These are phyloP conservation scores for Sporothrix globosa DNA, from an alignment of 2,329 filamentous ascomycete genomes.

Conservation along the genomic window DNA sequence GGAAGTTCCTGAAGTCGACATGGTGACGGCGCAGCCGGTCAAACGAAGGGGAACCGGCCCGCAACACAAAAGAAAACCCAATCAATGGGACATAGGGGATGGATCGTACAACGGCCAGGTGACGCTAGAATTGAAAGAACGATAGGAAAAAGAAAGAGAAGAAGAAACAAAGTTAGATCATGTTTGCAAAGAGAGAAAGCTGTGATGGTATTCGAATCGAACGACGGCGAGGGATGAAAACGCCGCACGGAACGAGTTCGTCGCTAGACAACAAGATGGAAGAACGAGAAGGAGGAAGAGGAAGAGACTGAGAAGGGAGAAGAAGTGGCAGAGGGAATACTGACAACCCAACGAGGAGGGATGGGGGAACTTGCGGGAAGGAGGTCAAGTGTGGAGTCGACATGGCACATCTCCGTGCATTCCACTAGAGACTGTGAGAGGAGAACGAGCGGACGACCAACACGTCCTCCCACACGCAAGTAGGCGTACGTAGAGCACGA, in stretches of 20 bases:
- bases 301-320: slow-evolving; percentile 7
- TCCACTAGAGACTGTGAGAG: neutral
- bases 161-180: slow-evolving; percentile 22
- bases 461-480: neutral
- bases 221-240: slow-evolving; percentile 33
- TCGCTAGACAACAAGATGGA: slow-evolving; percentile 20
- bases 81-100: slow-evolving; percentile 50
- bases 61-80: slow-evolving; percentile 47
- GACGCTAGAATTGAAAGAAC: slow-evolving; percentile 33
- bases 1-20: slow-evolving; percentile 52
- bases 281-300: slow-evolving; percentile 25
- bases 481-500: neutral
- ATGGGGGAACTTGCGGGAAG: slow-evolving; percentile 8
- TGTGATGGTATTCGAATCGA: slow-evolving; percentile 37
- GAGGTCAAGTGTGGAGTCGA: slow-evolving; percentile 13
- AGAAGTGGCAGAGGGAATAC: slow-evolving; percentile 12
- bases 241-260: slow-evolving; percentile 19
- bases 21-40: slow-evolving; percentile 44
- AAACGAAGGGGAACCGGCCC: slow-evolving; percentile 37
- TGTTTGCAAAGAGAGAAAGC: slow-evolving; percentile 25
- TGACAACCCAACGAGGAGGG: neutral
- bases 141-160: neutral
- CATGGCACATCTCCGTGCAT: slow-evolving; percentile 30
- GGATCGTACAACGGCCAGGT: slow-evolving; percentile 20
- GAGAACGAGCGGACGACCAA: neutral